These are phyloP conservation scores for Rickenella mellea DNA, from an alignment of 768 basidiomycete species.

Conservation along the genomic window DNA sequence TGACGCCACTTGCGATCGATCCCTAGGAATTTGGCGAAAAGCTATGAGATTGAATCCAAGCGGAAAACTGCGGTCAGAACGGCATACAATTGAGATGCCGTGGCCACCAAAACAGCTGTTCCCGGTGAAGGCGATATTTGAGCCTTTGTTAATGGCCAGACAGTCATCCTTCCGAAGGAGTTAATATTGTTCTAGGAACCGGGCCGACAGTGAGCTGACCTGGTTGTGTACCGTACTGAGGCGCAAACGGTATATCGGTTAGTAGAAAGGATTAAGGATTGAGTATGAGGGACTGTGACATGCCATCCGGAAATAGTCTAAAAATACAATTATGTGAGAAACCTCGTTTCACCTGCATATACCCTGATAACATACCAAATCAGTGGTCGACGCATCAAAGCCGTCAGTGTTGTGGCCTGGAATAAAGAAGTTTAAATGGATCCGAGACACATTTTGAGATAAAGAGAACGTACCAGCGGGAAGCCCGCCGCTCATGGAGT, in stretches of 20 bases:
- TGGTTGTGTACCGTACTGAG: constrained; percentile 10
- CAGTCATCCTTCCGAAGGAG: constrained; percentile 15
- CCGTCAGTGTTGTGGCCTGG: constrained; percentile 17
- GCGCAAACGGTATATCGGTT: too few species aligned
- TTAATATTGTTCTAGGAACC: neutral
- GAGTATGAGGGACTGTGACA: neutral
- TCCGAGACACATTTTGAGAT: neutral
- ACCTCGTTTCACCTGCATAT: neutral
- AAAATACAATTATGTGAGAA: neutral
- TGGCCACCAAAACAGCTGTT: constrained; percentile 20
- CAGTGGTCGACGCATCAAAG: constrained; percentile 13
- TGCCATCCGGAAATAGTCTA: neutral
- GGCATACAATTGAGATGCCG: constrained; percentile 16
- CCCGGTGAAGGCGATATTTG: constrained; percentile 14
- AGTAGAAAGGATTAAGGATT: neutral
- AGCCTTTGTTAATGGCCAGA: constrained; percentile 14
- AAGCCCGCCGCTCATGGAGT: constrained; percentile 7
- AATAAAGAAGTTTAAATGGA: neutral
- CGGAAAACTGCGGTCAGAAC: neutral
- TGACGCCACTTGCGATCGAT: constrained; percentile 3
- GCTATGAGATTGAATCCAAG: too few species aligned
- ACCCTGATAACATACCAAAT: constrained; percentile 1
- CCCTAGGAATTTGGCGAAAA: too few species aligned
- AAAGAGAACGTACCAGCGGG: constrained; percentile 2
- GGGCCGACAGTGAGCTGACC: constrained; percentile 6